A percentile compares a stretch with the other conserved stretches of the same genome.
Evolutionary conservation across 1,139 yeast species (phyloP).

Genomic region (Protomyces arabidopsidicola): DNA sequence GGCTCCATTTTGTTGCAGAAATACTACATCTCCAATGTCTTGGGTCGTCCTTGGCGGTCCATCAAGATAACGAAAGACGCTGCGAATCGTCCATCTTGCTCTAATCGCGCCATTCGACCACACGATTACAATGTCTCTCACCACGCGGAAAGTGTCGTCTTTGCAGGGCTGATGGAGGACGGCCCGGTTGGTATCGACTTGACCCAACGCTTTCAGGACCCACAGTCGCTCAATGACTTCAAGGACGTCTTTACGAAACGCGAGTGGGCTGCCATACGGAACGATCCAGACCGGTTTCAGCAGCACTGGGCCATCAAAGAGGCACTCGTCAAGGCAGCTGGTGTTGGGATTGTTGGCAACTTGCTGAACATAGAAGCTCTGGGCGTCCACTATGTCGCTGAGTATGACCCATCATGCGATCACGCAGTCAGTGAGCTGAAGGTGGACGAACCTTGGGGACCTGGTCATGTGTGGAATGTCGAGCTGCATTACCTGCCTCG

Average conservation of each 20-base stretch:
- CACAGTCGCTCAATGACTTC: conserved; percentile 28
- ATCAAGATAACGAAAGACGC: conserved; percentile 4
- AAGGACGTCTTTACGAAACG: conserved; percentile 29
- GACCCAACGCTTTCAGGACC: conserved; percentile 8
- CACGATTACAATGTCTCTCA: conserved; percentile 33
- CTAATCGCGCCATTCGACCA: conserved; percentile 4
- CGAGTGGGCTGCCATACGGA: conserved; percentile 26
- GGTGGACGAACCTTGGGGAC: background rate
- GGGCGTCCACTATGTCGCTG: conserved; percentile 20
- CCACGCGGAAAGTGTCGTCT: conserved; percentile 31
- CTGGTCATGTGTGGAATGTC: background rate
- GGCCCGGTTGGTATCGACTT: conserved; percentile 31
- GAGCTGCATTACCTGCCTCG: background rate
- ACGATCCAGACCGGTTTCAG: conserved; percentile 14
- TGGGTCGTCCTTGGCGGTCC: background rate
- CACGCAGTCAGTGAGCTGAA: background rate
- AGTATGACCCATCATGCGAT: background rate
- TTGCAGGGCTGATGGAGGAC: conserved; percentile 23
- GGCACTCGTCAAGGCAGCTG: conserved; percentile 33
- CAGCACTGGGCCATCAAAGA: conserved; percentile 34
- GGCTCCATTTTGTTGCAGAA: conserved; percentile 17
- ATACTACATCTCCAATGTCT: conserved; percentile 1
- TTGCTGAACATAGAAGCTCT: conserved; percentile 30
- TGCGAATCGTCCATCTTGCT: background rate
- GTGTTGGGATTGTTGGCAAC: conserved; percentile 31